Evolutionary conservation across 2,329 filamentous ascomycete species (phyloP), one percentile per base, ranked within the genome.

Genomic region (Ophiocordyceps robertsii): DNA sequence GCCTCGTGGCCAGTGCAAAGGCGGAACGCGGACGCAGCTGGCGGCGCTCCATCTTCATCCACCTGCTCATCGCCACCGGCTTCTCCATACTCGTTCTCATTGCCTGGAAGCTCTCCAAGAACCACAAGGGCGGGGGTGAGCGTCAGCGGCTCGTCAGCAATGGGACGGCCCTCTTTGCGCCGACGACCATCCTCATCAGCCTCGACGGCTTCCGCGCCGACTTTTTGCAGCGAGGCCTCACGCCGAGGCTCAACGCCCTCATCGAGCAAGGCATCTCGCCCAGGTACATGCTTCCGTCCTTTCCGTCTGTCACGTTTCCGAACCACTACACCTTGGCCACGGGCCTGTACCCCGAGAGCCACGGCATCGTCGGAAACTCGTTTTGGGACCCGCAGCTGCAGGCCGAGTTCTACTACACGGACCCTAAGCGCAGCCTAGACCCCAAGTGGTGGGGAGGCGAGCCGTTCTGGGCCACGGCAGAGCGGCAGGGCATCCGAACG

Each of bases 201-300:
- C 72, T 98, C 16, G 92, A 98, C 61, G 92, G 92, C 4, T 96
- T 98, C 66, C 82, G 92, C 14, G 90, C 92, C 17, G 92, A 96
- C 58, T 96, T 95, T 55, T 68, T 98, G 35, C 76, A 83, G 48
- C 80, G 88, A 13, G 82, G 81, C 1, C 65, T 96, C 29, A 95
- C 90, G 1, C 92, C 90, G 1, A 80, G 82, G 2, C 68, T 98
- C 9, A 85, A 79, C 51, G 72, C 79, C 2, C 82, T 98, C 49
- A 70, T 95, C 47, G 74, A 77, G 46, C 78, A 87, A 49, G 92
- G 92, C 29, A 80, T 96, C 11, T 95, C 89, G 6, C 90, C 92
- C 3, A 73, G 79, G 49, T 95, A 90, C 63, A 95, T 98, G 88
- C 73, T 78, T 7, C 92, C 92, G 0, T 93, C 87, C 33, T 98